Evolutionary conservation across 2,329 filamentous ascomycete species (phyloP).

Genomic region (Aspergillus alliaceus): DNA sequence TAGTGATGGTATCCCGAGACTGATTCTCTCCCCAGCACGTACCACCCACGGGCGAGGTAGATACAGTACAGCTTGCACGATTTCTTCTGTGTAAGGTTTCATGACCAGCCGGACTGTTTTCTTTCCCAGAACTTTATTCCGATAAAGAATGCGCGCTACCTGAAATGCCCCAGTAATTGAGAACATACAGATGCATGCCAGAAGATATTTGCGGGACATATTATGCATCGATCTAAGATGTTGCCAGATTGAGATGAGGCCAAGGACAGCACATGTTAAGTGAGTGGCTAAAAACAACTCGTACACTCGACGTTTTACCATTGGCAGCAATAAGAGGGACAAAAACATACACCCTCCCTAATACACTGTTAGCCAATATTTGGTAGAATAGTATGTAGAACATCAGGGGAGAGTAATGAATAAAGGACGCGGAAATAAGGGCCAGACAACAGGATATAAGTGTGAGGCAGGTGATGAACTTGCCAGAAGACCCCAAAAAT

Average conservation of each 20-base stretch:
- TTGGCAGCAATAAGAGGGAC: neutral
- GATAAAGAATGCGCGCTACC: neutral
- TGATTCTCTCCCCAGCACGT: constrained; percentile 20
- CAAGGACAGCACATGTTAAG: neutral
- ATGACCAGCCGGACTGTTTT: constrained; percentile 1
- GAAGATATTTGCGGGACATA: neutral
- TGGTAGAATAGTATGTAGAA: neutral
- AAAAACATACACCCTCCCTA: neutral
- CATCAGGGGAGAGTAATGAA: no score
- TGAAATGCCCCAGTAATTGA: neutral
- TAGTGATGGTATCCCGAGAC: constrained; percentile 17
- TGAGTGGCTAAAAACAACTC: constrained; percentile 1
- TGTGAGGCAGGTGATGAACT: neutral
- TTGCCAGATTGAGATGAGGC: neutral
- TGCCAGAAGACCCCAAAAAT: neutral
- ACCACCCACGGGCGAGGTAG: constrained; percentile 17
- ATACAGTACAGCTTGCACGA: constrained; percentile 7
- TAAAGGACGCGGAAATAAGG: no score
- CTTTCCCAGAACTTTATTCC: constrained; percentile 13
- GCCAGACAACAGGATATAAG: neutral
- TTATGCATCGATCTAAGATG: neutral
- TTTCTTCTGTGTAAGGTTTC: neutral
- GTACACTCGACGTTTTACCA: neutral
- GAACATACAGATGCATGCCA: neutral
- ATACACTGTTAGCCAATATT: neutral